phyloP scores from a whole-genome alignment of 306 rosid species.

The Fragaria nilgerrensis region DNA sequence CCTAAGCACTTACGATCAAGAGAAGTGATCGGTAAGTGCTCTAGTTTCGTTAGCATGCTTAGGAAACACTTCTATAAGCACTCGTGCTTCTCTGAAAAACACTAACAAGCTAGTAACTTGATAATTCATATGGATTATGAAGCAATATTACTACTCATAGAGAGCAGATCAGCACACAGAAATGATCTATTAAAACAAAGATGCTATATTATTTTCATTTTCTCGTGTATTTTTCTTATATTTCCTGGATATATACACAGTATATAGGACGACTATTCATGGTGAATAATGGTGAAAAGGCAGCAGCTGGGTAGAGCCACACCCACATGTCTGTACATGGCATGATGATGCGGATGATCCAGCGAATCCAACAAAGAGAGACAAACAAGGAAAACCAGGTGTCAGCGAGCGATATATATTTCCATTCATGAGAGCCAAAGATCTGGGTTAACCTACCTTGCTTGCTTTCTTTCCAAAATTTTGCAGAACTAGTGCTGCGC shows the following conservation, averaged over 20 bases:
- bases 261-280: background rate
- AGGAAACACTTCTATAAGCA: background rate
- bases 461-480: background rate
- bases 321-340: slow-evolving; percentile 17
- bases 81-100: background rate
- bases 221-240: background rate
- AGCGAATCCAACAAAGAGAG: slow-evolving; percentile 40
- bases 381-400: slow-evolving; percentile 33
- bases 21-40: background rate
- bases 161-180: background rate
- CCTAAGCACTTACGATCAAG: no score
- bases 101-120: background rate
- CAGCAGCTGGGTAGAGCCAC: background rate
- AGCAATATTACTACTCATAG: background rate
- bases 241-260: background rate
- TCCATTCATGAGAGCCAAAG: background rate
- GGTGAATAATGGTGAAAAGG: slow-evolving; percentile 10
- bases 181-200: background rate
- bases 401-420: slow-evolving; percentile 23
- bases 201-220: background rate
- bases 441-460: background rate
- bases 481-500: slow-evolving; percentile 3
- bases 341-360: slow-evolving; percentile 26
- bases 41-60: background rate
- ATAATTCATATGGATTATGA: no score